Evolutionary conservation across 352 stramenopile species (phyloP).

Genomic region (Globisporangium megalacanthum): DNA sequence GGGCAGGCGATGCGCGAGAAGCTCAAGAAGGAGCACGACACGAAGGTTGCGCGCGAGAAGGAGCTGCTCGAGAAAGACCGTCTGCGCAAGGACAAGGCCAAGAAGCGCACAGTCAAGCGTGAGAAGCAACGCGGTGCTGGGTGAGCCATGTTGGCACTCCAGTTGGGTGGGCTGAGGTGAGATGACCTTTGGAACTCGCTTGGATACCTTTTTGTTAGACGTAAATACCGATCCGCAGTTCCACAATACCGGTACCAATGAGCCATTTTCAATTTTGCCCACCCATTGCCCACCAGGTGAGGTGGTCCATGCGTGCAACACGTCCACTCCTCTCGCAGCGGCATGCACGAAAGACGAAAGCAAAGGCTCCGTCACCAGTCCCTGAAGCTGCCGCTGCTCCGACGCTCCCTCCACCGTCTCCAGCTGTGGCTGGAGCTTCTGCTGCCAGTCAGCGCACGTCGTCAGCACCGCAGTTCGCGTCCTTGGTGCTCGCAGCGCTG

Average conservation of each 20-base stretch:
- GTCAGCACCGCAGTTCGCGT: constrained; percentile 32
- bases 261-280: too few species aligned
- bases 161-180: too few species aligned
- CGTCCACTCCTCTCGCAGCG: too few species aligned
- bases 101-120: constrained; percentile 49
- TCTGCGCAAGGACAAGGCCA: constrained; percentile 49
- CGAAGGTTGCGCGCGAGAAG: constrained; percentile 49
- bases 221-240: too few species aligned
- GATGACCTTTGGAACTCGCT: too few species aligned
- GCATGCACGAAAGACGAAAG: too few species aligned
- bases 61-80: constrained; percentile 44
- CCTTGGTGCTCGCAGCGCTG: constrained; percentile 31
- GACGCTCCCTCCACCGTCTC: not conserved
- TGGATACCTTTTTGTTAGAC: too few species aligned
- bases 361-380: too few species aligned
- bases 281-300: too few species aligned
- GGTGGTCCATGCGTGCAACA: too few species aligned
- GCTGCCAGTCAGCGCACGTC: not conserved
- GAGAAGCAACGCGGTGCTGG: constrained; percentile 52
- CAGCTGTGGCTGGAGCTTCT: not conserved
- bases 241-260: too few species aligned
- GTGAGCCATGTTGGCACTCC: constrained; percentile 3
- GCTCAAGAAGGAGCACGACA: constrained; percentile 56
- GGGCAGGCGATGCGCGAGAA: constrained; percentile 35
- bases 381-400: not conserved